These are phyloP conservation scores for Populus hybrid DNA, from an alignment of 441 rosid species.

Conservation along the genomic window DNA sequence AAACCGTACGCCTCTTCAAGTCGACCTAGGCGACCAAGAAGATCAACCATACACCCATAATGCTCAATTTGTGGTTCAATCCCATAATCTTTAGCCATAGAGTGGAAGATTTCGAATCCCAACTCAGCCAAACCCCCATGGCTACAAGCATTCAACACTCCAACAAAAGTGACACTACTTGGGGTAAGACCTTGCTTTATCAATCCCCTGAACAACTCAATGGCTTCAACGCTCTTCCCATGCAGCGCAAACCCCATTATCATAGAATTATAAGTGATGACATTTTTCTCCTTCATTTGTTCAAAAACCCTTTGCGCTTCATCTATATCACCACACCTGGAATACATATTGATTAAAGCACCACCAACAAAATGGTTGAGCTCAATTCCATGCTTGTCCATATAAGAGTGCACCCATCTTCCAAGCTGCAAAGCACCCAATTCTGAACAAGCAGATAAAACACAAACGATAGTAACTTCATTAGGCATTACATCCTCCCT, in stretches of 20 bases:
- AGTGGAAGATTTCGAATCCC: slow-evolving; percentile 51
- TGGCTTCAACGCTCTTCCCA: slow-evolving; percentile 54
- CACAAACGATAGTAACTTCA: slow-evolving; percentile 61
- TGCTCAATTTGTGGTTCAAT: slow-evolving; percentile 71
- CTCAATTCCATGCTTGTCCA: slow-evolving; percentile 35
- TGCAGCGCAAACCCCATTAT: slow-evolving; percentile 74
- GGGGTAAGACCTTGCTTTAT: slow-evolving; percentile 48
- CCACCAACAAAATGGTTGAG: slow-evolving; percentile 61
- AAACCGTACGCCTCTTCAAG: slow-evolving; percentile 53
- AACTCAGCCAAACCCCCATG: slow-evolving; percentile 68
- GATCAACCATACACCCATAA: slow-evolving; percentile 75
- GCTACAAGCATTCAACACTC: slow-evolving; percentile 75
- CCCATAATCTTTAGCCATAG: slow-evolving; percentile 43
- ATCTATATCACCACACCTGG: slow-evolving; percentile 70
- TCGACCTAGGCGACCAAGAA: slow-evolving; percentile 81
- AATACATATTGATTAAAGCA: slow-evolving; percentile 76
- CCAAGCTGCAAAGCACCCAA: slow-evolving; percentile 64
- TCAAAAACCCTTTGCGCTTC: slow-evolving; percentile 56
- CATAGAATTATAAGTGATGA: slow-evolving; percentile 74
- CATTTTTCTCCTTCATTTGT: slow-evolving; percentile 49
- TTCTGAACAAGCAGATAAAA: slow-evolving; percentile 68
- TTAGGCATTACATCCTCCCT: slow-evolving; percentile 33
- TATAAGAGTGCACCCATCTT: slow-evolving; percentile 39
- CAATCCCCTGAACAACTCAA: slow-evolving; percentile 59
- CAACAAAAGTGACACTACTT: slow-evolving; percentile 66